Percentiles rank a stretch among this genome's conserved stretches.
These are phyloP conservation scores for Rhizophora mangle DNA, from an alignment of 345 rosid species.

Conservation along the genomic window DNA sequence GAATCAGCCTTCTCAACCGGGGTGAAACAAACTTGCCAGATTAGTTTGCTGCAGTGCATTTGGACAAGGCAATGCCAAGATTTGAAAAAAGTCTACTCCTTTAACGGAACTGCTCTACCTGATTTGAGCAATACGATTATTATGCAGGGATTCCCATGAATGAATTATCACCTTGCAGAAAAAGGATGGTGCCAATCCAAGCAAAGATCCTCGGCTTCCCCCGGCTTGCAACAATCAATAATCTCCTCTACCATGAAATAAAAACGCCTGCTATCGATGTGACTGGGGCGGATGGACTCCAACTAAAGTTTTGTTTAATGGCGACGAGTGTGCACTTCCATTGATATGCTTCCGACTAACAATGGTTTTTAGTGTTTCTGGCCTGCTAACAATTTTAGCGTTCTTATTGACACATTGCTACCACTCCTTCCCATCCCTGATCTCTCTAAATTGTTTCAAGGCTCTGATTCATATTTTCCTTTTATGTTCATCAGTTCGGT, in stretches of 20 bases:
- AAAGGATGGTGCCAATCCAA: constrained; percentile 33
- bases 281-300: constrained; percentile 42
- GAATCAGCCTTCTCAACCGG: constrained; percentile 28
- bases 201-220: constrained; percentile 38
- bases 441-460: no score
- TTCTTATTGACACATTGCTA: not conserved
- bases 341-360: constrained; percentile 13
- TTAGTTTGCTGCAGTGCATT: constrained; percentile 21
- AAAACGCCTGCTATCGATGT: constrained; percentile 27
- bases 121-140: constrained; percentile 15
- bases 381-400: not conserved
- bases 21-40: constrained; percentile 15
- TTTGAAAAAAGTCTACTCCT: constrained; percentile 20
- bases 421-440: no score
- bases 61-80: constrained; percentile 23
- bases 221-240: constrained; percentile 49
- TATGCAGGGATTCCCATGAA: constrained; percentile 19
- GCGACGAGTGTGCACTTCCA: constrained; percentile 46
- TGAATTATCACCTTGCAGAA: constrained; percentile 38
- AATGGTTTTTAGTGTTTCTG: not conserved
- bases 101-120: constrained; percentile 15
- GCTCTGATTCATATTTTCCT: no score
- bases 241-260: constrained; percentile 38
- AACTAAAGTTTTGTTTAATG: constrained; percentile 38
- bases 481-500: no score